These are phyloP conservation scores for Chlorencoelia australis DNA, from an alignment of 2,329 filamentous ascomycete species.

Conservation along the genomic window DNA sequence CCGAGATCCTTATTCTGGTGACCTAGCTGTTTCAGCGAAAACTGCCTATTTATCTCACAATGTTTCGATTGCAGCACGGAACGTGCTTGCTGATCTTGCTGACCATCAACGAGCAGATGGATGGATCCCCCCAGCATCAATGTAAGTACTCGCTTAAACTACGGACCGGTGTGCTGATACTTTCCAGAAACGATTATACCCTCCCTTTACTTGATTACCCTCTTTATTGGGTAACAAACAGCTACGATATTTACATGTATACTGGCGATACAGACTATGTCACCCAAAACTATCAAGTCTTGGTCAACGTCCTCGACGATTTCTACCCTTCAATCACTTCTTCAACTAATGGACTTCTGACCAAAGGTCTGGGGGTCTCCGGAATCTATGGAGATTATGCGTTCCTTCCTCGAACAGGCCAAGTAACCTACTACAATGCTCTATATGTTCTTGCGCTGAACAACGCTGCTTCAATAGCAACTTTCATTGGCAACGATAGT, in stretches of 20 bases:
- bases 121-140: constrained; percentile 44
- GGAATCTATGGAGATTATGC: constrained; percentile 41
- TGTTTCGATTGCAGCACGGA: constrained; percentile 31
- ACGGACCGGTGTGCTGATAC: too few relatives aligned
- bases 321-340: constrained; percentile 38
- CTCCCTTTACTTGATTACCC: constrained; percentile 42
- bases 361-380: constrained; percentile 29
- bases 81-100: constrained; percentile 40
- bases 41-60: constrained; percentile 40
- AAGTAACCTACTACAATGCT: constrained; percentile 43
- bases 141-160: constrained; percentile 28
- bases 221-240: constrained; percentile 41
- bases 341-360: constrained; percentile 30
- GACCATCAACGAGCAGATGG: constrained; percentile 39
- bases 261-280: constrained; percentile 36
- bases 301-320: constrained; percentile 33
- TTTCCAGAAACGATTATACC: constrained; percentile 37
- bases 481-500: constrained; percentile 19
- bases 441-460: constrained; percentile 38
- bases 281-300: constrained; percentile 31
- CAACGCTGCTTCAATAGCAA: constrained; percentile 35
- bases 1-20: constrained; percentile 42
- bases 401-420: constrained; percentile 37
- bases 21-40: constrained; percentile 38
- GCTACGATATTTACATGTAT: constrained; percentile 39